phyloP scores from a whole-genome alignment of 2,329 filamentous ascomycete species.

The Uncinocarpus reesii region DNA sequence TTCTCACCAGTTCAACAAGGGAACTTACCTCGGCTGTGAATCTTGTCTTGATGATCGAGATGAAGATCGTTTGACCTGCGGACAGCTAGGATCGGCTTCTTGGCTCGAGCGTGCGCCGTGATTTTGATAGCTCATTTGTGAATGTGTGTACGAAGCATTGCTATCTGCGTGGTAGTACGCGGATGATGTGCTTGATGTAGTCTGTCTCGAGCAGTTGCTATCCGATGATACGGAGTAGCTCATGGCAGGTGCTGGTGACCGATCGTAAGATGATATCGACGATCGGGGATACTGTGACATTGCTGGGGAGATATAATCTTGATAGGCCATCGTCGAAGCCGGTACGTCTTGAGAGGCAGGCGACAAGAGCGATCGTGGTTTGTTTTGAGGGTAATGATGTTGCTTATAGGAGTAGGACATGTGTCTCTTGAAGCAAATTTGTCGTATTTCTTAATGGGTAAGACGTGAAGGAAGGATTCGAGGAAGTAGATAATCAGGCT shows the following conservation, averaged over 20 bases:
- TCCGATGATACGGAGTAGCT: constrained; percentile 17
- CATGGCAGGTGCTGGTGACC: constrained; percentile 17
- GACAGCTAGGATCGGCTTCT: not conserved
- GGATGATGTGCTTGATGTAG: constrained; percentile 16
- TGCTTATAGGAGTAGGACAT: constrained; percentile 9
- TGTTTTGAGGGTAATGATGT: not conserved
- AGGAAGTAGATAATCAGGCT: not conserved
- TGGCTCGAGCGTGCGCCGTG: not conserved
- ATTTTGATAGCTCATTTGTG: constrained; percentile 4
- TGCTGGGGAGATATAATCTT: constrained; percentile 9
- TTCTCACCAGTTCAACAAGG: not conserved
- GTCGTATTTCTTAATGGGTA: not conserved
- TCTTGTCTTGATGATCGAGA: constrained; percentile 7
- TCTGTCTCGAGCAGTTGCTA: constrained; percentile 17
- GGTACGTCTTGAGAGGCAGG: not conserved
- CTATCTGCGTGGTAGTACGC: constrained; percentile 6
- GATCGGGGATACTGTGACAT: constrained; percentile 1
- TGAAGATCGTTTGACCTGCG: constrained; percentile 1
- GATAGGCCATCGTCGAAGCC: not conserved
- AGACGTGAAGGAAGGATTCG: not conserved
- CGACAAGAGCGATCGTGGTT: not conserved
- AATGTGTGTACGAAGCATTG: not conserved
- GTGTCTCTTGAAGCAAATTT: not conserved
- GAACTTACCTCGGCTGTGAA: constrained; percentile 3
- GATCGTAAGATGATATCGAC: constrained; percentile 6